Evolutionary conservation across 2,329 filamentous ascomycete species (phyloP).

Genomic region (Aspergillus latus): DNA sequence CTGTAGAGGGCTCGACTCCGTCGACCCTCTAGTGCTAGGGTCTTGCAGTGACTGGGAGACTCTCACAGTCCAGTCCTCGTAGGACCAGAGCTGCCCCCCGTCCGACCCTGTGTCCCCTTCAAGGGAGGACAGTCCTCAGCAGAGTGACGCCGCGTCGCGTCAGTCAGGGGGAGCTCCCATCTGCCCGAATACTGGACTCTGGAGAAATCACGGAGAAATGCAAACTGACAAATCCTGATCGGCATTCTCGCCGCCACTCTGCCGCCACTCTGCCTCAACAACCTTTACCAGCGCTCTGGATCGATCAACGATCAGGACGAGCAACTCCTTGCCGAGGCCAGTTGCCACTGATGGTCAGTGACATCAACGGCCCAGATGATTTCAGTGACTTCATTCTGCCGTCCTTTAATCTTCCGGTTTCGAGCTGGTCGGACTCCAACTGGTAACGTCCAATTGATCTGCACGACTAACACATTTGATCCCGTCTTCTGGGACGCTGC

Average conservation of each 20-base stretch:
- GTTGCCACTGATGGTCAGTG: neutral
- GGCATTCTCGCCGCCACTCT: neutral
- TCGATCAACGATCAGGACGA: neutral
- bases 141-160: too few relatives aligned
- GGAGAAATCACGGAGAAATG: too few relatives aligned
- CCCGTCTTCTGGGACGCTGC: slow-evolving; percentile 20
- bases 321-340: too few relatives aligned
- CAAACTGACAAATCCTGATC: neutral
- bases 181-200: too few relatives aligned
- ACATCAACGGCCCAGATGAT: neutral
- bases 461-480: slow-evolving; percentile 19
- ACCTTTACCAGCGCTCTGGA: neutral
- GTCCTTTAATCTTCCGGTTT: neutral
- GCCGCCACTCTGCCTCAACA: neutral
- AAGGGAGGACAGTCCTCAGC: too few relatives aligned
- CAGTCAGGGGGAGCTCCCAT: too few relatives aligned
- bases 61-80: too few relatives aligned
- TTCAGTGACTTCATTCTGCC: neutral
- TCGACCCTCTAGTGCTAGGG: too few relatives aligned
- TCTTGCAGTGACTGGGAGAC: too few relatives aligned
- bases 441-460: slow-evolving; percentile 13
- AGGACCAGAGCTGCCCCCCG: too few relatives aligned
- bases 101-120: too few relatives aligned
- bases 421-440: slow-evolving; percentile 2
- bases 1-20: too few relatives aligned